Percentiles rank a stretch among this genome's conserved stretches.
Conservation (phyloP, 2,329 filamentous ascomycete species). For the Xylaria sp. region DNA sequence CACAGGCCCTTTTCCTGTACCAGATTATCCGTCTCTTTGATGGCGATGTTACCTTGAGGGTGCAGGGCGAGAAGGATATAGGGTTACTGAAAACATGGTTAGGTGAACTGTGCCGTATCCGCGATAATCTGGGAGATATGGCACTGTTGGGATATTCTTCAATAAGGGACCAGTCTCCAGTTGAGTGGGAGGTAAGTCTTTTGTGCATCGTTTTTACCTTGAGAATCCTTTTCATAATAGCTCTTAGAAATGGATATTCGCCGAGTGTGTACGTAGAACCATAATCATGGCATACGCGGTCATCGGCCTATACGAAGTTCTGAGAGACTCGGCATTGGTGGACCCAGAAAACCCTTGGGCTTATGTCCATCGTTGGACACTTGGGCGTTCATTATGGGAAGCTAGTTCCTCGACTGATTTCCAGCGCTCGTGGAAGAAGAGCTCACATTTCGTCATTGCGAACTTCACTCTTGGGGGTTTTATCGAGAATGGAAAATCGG, state of each 20-base stretch:
- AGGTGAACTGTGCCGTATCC: conserved; percentile 45
- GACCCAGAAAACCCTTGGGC: conserved; percentile 42
- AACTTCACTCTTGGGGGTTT: conserved; percentile 48
- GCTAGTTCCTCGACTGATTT: conserved; percentile 48
- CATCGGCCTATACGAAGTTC: conserved; percentile 45
- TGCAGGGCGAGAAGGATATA: conserved; percentile 40
- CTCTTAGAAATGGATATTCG: conserved; percentile 51
- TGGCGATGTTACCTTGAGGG: conserved; percentile 42
- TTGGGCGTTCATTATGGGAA: conserved; percentile 50
- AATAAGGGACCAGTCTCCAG: conserved; percentile 32
- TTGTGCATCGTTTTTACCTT: not conserved
- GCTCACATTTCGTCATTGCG: conserved; percentile 44
- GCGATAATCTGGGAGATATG: conserved; percentile 46
- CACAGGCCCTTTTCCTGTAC: conserved; percentile 44
- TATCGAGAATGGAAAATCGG: conserved; percentile 44
- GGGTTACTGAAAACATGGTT: conserved; percentile 40
- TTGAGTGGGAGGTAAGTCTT: conserved; percentile 47
- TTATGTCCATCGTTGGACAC: conserved; percentile 49
- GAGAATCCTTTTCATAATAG: not conserved
- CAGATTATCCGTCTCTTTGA: conserved; percentile 46
- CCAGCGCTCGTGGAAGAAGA: conserved; percentile 46
- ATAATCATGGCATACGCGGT: conserved; percentile 49
- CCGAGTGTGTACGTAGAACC: conserved; percentile 51
- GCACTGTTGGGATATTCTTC: conserved; percentile 27
- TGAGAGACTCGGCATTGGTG: conserved; percentile 41